phyloP scores from a whole-genome alignment of 768 basidiomycete species.

The Pleurotus eryngii region DNA sequence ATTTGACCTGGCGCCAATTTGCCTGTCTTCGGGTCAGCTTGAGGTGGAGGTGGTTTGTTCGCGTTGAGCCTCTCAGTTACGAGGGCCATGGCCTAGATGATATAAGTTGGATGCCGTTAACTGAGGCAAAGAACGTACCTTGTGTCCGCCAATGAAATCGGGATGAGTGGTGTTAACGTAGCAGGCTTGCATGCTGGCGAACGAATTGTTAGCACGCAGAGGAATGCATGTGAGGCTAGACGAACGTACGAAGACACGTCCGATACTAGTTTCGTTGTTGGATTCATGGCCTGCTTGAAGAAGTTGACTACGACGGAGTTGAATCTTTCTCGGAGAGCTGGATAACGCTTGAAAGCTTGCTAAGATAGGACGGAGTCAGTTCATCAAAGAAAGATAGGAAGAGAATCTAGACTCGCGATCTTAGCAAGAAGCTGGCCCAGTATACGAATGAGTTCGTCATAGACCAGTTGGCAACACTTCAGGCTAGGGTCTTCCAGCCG shows the following conservation, averaged over 20 bases:
- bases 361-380: constrained; percentile 26
- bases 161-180: constrained; percentile 99
- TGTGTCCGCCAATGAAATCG: constrained; percentile 96
- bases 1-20: constrained; percentile 59
- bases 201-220: constrained; percentile 6
- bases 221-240: too few species aligned
- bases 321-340: constrained; percentile 94
- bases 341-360: constrained; percentile 96
- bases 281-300: constrained; percentile 91
- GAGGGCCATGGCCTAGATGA: constrained; percentile 75
- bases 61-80: constrained; percentile 81
- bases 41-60: constrained; percentile 62
- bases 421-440: constrained; percentile 87
- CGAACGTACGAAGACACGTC: constrained; percentile 85
- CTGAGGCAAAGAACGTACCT: constrained; percentile 34
- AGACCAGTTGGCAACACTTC: constrained; percentile 94
- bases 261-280: constrained; percentile 90
- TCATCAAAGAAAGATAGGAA: not conserved
- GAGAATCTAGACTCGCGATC: constrained; percentile 55
- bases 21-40: constrained; percentile 67
- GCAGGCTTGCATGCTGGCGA: constrained; percentile 88
- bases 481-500: constrained; percentile 90
- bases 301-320: constrained; percentile 95
- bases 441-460: constrained; percentile 96
- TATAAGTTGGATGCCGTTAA: not conserved